Evolutionary conservation across 78 protist genomes (phyloP), one percentile per base, ranked within the genome.

Genomic region (Cavenderia fasciculata): DNA sequence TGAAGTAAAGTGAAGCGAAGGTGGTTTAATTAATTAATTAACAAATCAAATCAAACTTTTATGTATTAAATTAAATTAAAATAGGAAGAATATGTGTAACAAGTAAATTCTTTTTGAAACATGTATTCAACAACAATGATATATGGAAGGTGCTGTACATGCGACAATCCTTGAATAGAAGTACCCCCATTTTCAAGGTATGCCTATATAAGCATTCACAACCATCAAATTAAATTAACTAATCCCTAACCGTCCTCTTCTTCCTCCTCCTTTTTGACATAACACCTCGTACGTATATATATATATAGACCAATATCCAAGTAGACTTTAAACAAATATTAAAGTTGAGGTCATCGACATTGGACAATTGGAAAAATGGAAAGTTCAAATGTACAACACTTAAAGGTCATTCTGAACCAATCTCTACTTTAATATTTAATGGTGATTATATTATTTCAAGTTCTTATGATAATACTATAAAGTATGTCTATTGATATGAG

Each of bases 321-420:
- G 74, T 77, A 16, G 59, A 77, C 23, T 77, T 63, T 62, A 77
- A 63, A 62, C 46, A 38, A 23, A 54, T 77, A 1, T 29, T 62
- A 49, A 77, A 63, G 49, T 31, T n/a, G 31, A 51, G 36, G 4
- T 31, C 33, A 10, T 21, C 25, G 31, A 41, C 74, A 63, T n/a
- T 25, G 38, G 23, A 41, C 10, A 78, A 78, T 78, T 78, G 74
- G 74, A 78, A 40, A 65, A 78, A 52, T 51, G 74, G 74, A 33
- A 52, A 23, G 52, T 78, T 27, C 52, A 36, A 66, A 66, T 19
- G 29, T 19, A 78, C 68, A 33, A 34, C 43, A 11, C 21, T 65
- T 11, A 33, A 23, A 5, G 88, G 76, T 16, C 88, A 78, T 27
- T 36, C 74, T 5, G 88, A 78, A 52, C 33, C 47, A 18, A 51